Conservation (phyloP, 2,329 filamentous ascomycete species). For the Colletotrichum costaricense region DNA sequence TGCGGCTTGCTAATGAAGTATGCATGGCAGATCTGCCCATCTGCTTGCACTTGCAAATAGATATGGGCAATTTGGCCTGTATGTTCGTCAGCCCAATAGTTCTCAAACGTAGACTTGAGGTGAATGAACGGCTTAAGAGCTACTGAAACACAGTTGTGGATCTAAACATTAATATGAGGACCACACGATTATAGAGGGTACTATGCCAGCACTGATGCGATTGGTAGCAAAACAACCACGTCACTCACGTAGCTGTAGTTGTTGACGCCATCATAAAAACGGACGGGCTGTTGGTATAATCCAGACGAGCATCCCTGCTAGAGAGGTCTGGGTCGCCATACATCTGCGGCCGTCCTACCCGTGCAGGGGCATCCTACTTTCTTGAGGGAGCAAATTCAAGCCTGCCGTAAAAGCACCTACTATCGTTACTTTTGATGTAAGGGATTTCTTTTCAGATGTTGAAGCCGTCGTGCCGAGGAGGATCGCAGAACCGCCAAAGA, state of each 20-base stretch:
- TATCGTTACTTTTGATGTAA: background rate
- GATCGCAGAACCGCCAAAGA: slow-evolving; percentile 83
- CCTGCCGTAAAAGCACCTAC: background rate
- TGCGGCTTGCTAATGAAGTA: background rate
- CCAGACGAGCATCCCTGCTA: background rate
- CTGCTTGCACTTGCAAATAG: background rate
- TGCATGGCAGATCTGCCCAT: background rate
- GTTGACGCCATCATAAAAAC: background rate
- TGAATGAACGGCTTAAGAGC: background rate
- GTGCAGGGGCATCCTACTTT: background rate
- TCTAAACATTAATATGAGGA: background rate
- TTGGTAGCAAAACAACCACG: background rate
- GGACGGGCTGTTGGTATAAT: background rate
- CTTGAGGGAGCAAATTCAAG: background rate
- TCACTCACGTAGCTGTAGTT: background rate
- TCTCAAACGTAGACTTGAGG: background rate
- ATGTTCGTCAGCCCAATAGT: background rate
- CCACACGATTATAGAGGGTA: background rate
- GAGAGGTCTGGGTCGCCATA: background rate
- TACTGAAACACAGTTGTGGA: background rate
- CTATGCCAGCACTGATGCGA: background rate
- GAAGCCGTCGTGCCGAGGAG: slow-evolving; percentile 63
- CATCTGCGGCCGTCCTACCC: background rate
- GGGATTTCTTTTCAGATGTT: slow-evolving; percentile 52
- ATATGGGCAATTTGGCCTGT: background rate